Conservation (phyloP, 768 basidiomycete genomes). For the Leccinum barrowsii region DNA sequence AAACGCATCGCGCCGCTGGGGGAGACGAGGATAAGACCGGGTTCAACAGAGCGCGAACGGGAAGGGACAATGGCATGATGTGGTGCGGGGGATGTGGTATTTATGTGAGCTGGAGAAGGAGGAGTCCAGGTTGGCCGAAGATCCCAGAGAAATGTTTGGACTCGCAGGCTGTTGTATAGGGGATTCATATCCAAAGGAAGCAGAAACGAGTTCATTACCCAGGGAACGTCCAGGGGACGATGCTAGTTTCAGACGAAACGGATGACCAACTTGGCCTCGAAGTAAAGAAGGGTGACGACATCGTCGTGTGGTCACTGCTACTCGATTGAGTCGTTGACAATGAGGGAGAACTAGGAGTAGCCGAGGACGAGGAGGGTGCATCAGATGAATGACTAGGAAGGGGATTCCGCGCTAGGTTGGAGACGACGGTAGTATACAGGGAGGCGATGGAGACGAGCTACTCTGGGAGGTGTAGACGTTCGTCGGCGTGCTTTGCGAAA, state of each 20-base stretch:
- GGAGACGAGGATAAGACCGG: conserved; percentile 80
- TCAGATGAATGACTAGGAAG: conserved; percentile 9
- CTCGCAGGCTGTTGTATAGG: conserved; percentile 20
- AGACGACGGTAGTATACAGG: conserved; percentile 25
- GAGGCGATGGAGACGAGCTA: conserved; percentile 13
- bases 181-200: conserved; percentile 17
- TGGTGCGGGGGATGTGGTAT: conserved; percentile 51
- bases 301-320: conserved; percentile 12
- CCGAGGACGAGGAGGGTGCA: conserved; percentile 8
- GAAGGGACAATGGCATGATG: conserved; percentile 59
- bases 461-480: conserved; percentile 11
- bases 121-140: conserved; percentile 31
- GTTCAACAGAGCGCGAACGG: conserved; percentile 54
- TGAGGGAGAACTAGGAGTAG: conserved; percentile 11
- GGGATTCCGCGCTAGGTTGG: conserved; percentile 18
- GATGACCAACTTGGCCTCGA: conserved; percentile 25
- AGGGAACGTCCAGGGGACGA: conserved; percentile 8
- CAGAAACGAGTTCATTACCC: conserved; percentile 12
- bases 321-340: conserved; percentile 15
- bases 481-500: background rate
- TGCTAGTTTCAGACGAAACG: conserved; percentile 23
- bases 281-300: conserved; percentile 7
- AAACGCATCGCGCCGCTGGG: conserved; percentile 70
- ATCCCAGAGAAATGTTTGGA: conserved; percentile 19
- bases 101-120: conserved; percentile 36